Evolutionary conservation across 352 stramenopile genomes (phyloP), one percentile per base, ranked within the genome.

Genomic region (Globisporangium radiosum): DNA sequence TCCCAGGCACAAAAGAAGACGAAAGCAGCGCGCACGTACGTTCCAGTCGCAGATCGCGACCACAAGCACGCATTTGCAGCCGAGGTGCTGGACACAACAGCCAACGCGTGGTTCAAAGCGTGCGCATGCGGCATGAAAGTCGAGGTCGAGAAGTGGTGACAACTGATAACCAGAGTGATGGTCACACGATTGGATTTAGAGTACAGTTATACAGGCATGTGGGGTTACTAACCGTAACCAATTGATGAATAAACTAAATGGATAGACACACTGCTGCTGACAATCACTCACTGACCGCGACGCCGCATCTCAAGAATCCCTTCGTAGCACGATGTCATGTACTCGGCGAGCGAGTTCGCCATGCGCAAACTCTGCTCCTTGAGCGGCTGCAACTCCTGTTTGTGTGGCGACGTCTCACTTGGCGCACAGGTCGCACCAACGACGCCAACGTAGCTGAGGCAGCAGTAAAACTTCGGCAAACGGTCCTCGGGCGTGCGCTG

Each of bases 391-490:
- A 63, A 54, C n/a, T 54, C 36, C 8, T 36, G 36, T 13, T 40
- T 7, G 59, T 49, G 36, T 44, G 6, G 49, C 57, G 25, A 45
- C 0, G 19, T 37, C 19, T 25, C 51, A 39, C 52, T 15, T 56
- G 68, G 68, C 1, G 65, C 66, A 63, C 62, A 83, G 7, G 64
- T 65, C 19, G 86, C 57, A 2, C 81, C 81, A 7, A 84, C 58
- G 17, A 81, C 78, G 42, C 86, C 85, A 44, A 93, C 79, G 56
- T 88, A 85, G 60, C 83, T 93, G 7, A 93, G 37, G 56, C 83
- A 92, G 57, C 78, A 87, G 56, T 91, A 92, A 42, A 88, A 92
- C 55, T 91, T 90, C 9, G 81, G 83, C 52, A 63, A 54, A 43
- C 60, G 68, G 48, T 87, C 72, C 45, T 78, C 70, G 6, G 73